Evolutionary conservation across 1,139 yeast genomes (phyloP).

Genomic region (Magnusiomyces paraingens): DNA sequence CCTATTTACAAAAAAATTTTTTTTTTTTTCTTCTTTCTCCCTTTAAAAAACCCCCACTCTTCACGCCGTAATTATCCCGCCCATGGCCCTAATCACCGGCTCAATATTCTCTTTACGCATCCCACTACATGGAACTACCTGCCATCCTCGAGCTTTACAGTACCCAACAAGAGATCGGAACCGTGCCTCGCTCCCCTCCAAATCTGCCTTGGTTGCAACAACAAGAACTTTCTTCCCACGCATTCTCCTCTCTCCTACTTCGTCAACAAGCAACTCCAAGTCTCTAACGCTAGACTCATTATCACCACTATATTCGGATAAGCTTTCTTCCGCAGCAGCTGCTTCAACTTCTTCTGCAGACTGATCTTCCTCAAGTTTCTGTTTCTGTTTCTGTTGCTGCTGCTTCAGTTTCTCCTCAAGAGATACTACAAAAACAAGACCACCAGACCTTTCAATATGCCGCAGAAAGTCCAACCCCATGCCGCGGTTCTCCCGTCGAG

Average conservation of each 20-base stretch:
- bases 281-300: slow-evolving; percentile 39
- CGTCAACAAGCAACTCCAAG: slow-evolving; percentile 52
- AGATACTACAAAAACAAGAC: slow-evolving; percentile 79
- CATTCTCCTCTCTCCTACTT: slow-evolving; percentile 61
- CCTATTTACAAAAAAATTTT: too few relatives aligned
- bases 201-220: slow-evolving; percentile 89
- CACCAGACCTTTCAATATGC: slow-evolving; percentile 87
- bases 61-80: not conserved
- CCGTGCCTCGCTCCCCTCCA: slow-evolving; percentile 45
- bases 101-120: slow-evolving; percentile 64
- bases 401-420: slow-evolving; percentile 43
- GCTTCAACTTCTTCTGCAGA: not conserved
- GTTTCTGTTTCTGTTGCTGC: not conserved
- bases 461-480: slow-evolving; percentile 90
- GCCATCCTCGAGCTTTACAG: slow-evolving; percentile 45
- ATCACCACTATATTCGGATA: not conserved
- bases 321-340: not conserved
- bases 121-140: slow-evolving; percentile 81
- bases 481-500: slow-evolving; percentile 67
- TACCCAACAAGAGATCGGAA: slow-evolving; percentile 41
- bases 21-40: too few relatives aligned
- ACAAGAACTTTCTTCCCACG: slow-evolving; percentile 57
- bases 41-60: too few relatives aligned
- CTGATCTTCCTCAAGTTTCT: too few relatives aligned
- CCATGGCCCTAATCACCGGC: slow-evolving; percentile 63